These are phyloP conservation scores for Skeletonema marinoi DNA, from an alignment of 108 stramenopile genomes.

Conservation along the genomic window DNA sequence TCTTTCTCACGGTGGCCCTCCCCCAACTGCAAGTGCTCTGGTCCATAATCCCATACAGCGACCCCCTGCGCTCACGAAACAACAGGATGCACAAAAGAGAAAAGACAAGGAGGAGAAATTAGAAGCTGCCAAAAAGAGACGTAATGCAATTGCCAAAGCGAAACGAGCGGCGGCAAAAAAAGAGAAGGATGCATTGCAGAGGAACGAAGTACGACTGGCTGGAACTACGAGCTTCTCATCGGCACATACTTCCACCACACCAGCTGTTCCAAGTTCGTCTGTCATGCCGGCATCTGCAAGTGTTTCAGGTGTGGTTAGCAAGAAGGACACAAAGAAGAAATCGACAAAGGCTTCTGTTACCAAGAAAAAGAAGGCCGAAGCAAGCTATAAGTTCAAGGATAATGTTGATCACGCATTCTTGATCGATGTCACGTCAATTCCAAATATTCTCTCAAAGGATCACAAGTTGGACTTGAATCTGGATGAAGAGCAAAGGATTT, in stretches of 20 bases:
- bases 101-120: conserved; percentile 10
- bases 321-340: conserved; percentile 11
- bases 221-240: background rate
- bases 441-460: conserved; percentile 52
- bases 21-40: conserved; percentile 4
- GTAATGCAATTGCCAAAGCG: conserved; percentile 17
- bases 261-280: background rate
- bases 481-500: conserved; percentile 64
- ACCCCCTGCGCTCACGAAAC: conserved; percentile 8
- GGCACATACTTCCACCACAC: background rate
- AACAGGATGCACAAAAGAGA: conserved; percentile 9
- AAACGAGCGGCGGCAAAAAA: conserved; percentile 36
- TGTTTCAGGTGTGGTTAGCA: background rate
- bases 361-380: conserved; percentile 6
- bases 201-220: background rate
- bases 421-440: conserved; percentile 64
- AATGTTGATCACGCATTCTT: conserved; percentile 74
- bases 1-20: background rate
- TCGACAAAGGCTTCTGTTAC: conserved; percentile 9
- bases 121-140: conserved; percentile 8
- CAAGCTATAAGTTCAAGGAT: conserved; percentile 69
- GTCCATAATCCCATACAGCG: background rate
- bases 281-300: conserved; percentile 2
- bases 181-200: conserved; percentile 21
- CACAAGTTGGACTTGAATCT: conserved; percentile 46